Conservation (phyloP, 257 asterid genomes). For the Solanum paucissectum region DNA sequence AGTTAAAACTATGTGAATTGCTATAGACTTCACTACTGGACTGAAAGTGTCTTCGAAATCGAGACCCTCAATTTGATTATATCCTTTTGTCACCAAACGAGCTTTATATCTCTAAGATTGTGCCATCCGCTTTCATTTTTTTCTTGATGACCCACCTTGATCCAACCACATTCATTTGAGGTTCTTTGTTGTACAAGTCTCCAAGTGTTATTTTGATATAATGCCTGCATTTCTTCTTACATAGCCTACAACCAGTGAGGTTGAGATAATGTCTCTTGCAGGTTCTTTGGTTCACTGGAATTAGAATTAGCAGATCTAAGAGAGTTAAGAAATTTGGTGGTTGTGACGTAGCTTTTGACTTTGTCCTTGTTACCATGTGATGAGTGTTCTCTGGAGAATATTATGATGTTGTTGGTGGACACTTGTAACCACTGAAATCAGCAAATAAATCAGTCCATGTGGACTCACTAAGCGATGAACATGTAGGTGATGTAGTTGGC, state of each 20-base stretch:
- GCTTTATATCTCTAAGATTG: background rate
- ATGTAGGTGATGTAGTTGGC: background rate
- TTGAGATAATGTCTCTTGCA: background rate
- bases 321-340: background rate
- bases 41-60: background rate
- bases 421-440: background rate
- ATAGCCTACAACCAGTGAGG: background rate
- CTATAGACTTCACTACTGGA: background rate
- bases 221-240: background rate
- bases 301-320: background rate
- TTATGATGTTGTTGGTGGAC: background rate
- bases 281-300: background rate
- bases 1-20: background rate
- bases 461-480: background rate
- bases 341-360: background rate
- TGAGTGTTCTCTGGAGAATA: background rate
- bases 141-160: background rate
- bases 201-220: background rate
- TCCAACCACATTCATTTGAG: background rate
- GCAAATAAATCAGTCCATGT: background rate
- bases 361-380: background rate
- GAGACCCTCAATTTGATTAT: background rate
- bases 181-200: background rate
- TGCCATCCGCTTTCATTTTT: too few species aligned
- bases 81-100: background rate